Conservation (phyloP, 768 basidiomycete genomes). For the Russula sp. region DNA sequence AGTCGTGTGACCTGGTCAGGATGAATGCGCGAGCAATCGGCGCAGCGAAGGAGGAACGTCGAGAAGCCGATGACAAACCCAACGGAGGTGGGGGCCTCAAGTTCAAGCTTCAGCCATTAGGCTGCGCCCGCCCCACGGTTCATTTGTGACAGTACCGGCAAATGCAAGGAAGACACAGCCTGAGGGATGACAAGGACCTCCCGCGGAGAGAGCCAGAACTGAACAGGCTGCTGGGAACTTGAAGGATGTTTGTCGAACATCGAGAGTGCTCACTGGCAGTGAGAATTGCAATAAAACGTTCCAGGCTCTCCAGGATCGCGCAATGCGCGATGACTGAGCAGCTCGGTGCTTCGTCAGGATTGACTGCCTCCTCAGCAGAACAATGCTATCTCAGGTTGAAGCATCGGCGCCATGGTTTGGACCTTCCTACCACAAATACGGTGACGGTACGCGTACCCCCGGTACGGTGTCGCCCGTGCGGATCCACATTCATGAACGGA, state of each 20-base stretch:
- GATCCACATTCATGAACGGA: too few relatives aligned
- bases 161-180: slow-evolving; percentile 38
- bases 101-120: too few relatives aligned
- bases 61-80: slow-evolving; percentile 90
- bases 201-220: slow-evolving; percentile 96
- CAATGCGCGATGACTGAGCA: slow-evolving; percentile 54
- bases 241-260: too few relatives aligned
- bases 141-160: too few relatives aligned
- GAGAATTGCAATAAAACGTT: slow-evolving; percentile 93
- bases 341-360: slow-evolving; percentile 47
- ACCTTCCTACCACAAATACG: too few relatives aligned
- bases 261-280: slow-evolving; percentile 70
- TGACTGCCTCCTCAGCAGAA: slow-evolving; percentile 62
- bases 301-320: too few relatives aligned
- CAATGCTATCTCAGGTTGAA: slow-evolving; percentile 97
- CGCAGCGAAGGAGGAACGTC: slow-evolving; percentile 89
- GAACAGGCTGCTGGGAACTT: too few relatives aligned
- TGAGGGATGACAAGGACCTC: slow-evolving; percentile 95
- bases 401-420: slow-evolving; percentile 40
- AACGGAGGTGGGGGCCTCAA: not conserved
- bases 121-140: too few relatives aligned
- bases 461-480: too few relatives aligned
- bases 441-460: too few relatives aligned
- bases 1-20: slow-evolving; percentile 30
- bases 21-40: slow-evolving; percentile 82